Evolutionary conservation across 1,139 yeast species (phyloP), one percentile per base, ranked within the genome.

Genomic region (Candida tetrigidarum): DNA sequence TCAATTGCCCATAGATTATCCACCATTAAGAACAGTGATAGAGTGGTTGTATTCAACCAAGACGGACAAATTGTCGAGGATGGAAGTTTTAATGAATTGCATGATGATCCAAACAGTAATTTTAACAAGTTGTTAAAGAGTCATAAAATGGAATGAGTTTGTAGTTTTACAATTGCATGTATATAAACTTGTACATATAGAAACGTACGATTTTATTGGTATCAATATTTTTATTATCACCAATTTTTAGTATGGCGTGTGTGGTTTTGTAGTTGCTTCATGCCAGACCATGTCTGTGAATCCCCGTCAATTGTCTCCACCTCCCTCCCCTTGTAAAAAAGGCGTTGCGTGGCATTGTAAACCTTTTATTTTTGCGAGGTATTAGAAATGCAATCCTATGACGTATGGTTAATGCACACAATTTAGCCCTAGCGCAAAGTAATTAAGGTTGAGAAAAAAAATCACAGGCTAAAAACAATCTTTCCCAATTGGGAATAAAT

Each of bases 1-100:
- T 87, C 95, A 46, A 93, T 92, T 60, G 98, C 98, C 1, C 99
- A 92, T 63, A 74, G 97, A 53, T 72, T 91, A 47, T 86, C 96
- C 2, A 92, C 99, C 0, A 92, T 93, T 45, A 82, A 86, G 54
- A 80, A 91, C 55, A 86, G 96, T 48, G 93, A 90, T 55, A 78
- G 88, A 48, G 82, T 92, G 8, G 78, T 92, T 49, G 98, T 92
- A 2, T 67, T 92, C 20, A 89, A 91, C 22, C 71, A 78, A 43
- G 79, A 80, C 32, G 97, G 97, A 8, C 73, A 73, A 25, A 88
- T 91, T n/a, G 89, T 87, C 1, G 98, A 93, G 64, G 87, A 84
- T 52, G 98, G 98, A 15, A 67, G 72, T 35, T 92, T 89, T 57
- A 69, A 68, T 28, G 81, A 80, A 16, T 71, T 92, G 37, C 86